These are phyloP conservation scores for Pelargonium citronellum DNA, from an alignment of 441 rosid species.

Conservation along the genomic window DNA sequence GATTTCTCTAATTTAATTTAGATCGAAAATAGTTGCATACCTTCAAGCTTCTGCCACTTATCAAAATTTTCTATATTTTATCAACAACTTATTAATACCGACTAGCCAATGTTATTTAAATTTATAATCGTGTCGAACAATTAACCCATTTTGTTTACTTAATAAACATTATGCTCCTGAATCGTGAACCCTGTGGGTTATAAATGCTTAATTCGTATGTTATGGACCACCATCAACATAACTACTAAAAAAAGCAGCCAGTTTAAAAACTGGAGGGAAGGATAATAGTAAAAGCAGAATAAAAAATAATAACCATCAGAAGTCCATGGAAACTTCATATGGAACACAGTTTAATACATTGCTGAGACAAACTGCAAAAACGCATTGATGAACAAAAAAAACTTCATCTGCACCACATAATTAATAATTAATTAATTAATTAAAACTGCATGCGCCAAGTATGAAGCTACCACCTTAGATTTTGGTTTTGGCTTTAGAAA, in stretches of 20 bases:
- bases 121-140: too few species aligned
- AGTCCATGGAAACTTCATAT: neutral
- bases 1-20: too few species aligned
- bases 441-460: conserved; percentile 9
- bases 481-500: conserved; percentile 67
- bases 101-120: too few species aligned
- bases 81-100: too few species aligned
- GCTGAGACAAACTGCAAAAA: too few species aligned
- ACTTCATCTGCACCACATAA: neutral
- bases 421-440: conserved; percentile 17
- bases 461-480: conserved; percentile 39
- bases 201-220: neutral
- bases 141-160: too few species aligned
- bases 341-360: neutral
- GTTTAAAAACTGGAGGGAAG: neutral
- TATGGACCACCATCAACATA: neutral
- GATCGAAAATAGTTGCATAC: too few species aligned
- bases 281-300: neutral
- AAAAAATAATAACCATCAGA: neutral
- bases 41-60: too few species aligned
- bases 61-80: too few species aligned
- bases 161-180: too few species aligned
- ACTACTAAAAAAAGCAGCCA: neutral
- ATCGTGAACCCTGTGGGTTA: neutral
- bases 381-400: neutral